Evolutionary conservation across 495 filamentous ascomycete genomes (phyloP).

Genomic region (Parmelia sp.): DNA sequence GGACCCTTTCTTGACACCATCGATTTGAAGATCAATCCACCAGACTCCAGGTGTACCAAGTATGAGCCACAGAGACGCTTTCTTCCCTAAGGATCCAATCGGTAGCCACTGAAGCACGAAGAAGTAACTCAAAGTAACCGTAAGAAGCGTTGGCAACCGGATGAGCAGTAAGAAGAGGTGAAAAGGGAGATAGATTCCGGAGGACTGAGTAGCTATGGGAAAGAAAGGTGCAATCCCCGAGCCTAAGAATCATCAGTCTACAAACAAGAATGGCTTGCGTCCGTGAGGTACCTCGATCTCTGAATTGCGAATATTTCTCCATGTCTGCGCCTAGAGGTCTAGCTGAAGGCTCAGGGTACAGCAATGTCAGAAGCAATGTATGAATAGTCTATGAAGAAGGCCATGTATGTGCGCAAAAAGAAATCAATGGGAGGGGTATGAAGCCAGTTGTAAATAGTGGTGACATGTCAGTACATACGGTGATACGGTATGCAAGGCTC

Average conservation of each 20-base stretch:
- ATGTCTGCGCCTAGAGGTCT: slow-evolving; percentile 39
- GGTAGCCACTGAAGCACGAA: slow-evolving; percentile 78
- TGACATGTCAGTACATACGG: background rate
- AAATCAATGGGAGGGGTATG: background rate
- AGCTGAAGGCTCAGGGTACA: background rate
- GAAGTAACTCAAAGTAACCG: slow-evolving; percentile 64
- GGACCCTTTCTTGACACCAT: slow-evolving; percentile 84
- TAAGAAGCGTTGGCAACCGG: slow-evolving; percentile 72
- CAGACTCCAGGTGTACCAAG: slow-evolving; percentile 83
- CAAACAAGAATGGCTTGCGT: slow-evolving; percentile 6
- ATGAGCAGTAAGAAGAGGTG: slow-evolving; percentile 69
- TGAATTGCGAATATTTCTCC: slow-evolving; percentile 97
- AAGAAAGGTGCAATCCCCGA: slow-evolving; percentile 96
- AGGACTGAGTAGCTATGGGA: slow-evolving; percentile 58
- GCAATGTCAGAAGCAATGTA: background rate
- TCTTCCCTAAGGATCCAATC: slow-evolving; percentile 70
- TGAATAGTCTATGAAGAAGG: background rate
- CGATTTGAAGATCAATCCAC: slow-evolving; percentile 97
- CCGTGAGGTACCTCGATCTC: slow-evolving; percentile 69
- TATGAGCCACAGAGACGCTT: slow-evolving; percentile 78
- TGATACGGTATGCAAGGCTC: background rate
- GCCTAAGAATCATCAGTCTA: slow-evolving; percentile 46
- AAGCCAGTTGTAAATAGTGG: background rate
- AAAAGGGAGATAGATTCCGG: slow-evolving; percentile 53
- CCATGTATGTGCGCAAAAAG: background rate